These are phyloP conservation scores for Aspergillus aculeatinus DNA, from an alignment of 2,329 filamentous ascomycete genomes.

Conservation along the genomic window DNA sequence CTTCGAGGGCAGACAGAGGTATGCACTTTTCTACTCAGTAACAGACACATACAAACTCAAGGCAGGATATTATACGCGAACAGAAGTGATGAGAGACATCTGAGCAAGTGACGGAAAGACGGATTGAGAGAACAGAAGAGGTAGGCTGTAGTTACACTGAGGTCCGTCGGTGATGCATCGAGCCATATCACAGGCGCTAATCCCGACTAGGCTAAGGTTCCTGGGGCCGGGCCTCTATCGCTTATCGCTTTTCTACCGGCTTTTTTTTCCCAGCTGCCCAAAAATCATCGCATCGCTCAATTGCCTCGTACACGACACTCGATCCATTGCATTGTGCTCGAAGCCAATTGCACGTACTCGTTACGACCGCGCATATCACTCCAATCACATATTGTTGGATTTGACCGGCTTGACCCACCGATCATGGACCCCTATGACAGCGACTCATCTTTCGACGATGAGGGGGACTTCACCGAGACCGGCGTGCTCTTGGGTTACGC, in stretches of 20 bases:
- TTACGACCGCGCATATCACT: no score
- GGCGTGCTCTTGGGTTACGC: conserved; percentile 89
- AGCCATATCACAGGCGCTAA: conserved; percentile 9
- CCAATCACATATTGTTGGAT: not conserved
- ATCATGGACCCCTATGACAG: conserved; percentile 79
- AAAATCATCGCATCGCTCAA: not conserved
- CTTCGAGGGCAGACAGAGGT: not conserved
- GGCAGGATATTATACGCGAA: not conserved
- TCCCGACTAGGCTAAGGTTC: conserved; percentile 8
- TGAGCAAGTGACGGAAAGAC: not conserved
- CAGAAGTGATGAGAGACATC: not conserved
- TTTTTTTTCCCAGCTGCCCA: conserved; percentile 12
- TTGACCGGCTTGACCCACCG: conserved; percentile 4
- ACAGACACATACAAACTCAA: no score
- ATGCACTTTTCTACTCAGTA: no score
- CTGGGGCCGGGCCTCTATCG: conserved; percentile 15
- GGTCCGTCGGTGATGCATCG: conserved; percentile 8
- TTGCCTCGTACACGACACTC: not conserved
- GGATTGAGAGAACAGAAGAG: not conserved
- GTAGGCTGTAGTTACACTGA: conserved; percentile 7
- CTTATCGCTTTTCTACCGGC: conserved; percentile 22
- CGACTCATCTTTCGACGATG: conserved; percentile 72
- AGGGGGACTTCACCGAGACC: conserved; percentile 59
- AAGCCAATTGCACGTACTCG: not conserved
- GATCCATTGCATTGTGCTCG: not conserved